phyloP scores from a whole-genome alignment of 2,329 filamentous ascomycete species.

The Leptographium lundbergii region DNA sequence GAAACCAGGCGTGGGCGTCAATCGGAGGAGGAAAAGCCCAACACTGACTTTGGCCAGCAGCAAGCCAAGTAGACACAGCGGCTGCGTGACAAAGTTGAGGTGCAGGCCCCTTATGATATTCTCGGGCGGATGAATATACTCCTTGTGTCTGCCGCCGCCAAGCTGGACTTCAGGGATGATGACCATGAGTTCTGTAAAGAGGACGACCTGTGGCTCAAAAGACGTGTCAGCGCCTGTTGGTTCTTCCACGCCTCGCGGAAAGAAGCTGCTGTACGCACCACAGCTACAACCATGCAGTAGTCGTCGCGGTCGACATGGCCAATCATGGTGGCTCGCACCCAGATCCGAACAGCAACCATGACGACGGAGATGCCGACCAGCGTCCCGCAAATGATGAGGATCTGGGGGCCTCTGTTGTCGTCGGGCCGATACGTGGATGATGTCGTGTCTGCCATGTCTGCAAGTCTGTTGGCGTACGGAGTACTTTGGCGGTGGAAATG shows the following conservation, averaged over 20 bases:
- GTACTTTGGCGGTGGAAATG: neutral
- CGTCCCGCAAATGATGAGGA: constrained; percentile 17
- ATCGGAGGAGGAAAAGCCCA: constrained; percentile 17
- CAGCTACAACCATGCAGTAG: constrained; percentile 16
- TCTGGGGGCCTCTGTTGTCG: constrained; percentile 18
- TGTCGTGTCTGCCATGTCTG: neutral
- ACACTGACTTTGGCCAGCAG: constrained; percentile 19
- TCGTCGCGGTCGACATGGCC: constrained; percentile 16
- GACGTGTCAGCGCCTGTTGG: no score
- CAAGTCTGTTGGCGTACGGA: neutral
- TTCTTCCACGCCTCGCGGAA: no score
- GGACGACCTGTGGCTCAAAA: constrained; percentile 6
- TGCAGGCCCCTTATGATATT: constrained; percentile 15
- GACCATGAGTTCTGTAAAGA: constrained; percentile 17
- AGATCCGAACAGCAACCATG: constrained; percentile 15
- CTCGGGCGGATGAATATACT: constrained; percentile 15
- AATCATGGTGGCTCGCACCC: constrained; percentile 16
- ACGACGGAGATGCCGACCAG: constrained; percentile 15
- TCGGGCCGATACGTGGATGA: constrained; percentile 6
- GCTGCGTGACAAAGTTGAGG: constrained; percentile 20
- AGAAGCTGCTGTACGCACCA: constrained; percentile 10
- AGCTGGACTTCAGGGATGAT: constrained; percentile 16
- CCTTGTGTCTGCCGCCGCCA: constrained; percentile 17
- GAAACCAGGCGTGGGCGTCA: constrained; percentile 13
- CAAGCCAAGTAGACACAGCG: constrained; percentile 16